Conservation (phyloP, 2,329 filamentous ascomycete species). For the Colletotrichum sp. region DNA sequence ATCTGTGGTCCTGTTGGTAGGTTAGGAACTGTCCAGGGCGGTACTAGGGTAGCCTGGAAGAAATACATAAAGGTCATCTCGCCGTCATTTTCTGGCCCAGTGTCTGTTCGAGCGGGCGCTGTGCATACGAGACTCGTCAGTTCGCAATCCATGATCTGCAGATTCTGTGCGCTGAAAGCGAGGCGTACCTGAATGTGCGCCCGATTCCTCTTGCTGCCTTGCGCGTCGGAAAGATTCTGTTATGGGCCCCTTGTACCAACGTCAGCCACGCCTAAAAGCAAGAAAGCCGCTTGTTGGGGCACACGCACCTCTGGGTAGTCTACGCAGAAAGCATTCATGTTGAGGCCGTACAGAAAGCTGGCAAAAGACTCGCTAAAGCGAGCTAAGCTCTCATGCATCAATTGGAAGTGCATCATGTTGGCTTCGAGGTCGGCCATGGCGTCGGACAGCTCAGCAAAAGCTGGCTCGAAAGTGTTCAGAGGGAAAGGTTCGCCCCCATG, state of each 20-base stretch:
- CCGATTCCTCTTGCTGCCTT: conserved; percentile 58
- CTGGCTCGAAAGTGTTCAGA: conserved; percentile 83
- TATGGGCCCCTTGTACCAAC: conserved; percentile 71
- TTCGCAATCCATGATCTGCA: background rate
- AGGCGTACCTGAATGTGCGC: background rate
- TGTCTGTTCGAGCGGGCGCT: conserved; percentile 17
- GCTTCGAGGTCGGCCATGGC: conserved; percentile 94
- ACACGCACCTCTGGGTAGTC: conserved; percentile 88
- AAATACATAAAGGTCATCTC: conserved; percentile 85
- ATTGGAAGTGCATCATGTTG: conserved; percentile 95
- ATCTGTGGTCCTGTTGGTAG: conserved; percentile 75
- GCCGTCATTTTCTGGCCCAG: conserved; percentile 46
- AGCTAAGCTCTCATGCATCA: conserved; percentile 94
- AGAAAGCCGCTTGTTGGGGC: background rate
- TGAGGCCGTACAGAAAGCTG: conserved; percentile 92
- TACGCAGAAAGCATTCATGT: conserved; percentile 99
- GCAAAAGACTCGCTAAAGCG: conserved; percentile 97
- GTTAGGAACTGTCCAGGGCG: conserved; percentile 19
- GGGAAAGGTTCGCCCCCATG: conserved; percentile 61
- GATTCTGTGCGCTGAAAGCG: background rate
- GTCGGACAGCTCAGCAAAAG: conserved; percentile 92
- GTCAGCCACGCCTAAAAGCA: background rate
- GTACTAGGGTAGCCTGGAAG: background rate
- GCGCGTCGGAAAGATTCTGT: conserved; percentile 79
- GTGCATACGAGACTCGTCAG: background rate